Base-by-base conservation (phyloP, 805 yeast genomes). In the Kodamaea sagamina region DNA sequence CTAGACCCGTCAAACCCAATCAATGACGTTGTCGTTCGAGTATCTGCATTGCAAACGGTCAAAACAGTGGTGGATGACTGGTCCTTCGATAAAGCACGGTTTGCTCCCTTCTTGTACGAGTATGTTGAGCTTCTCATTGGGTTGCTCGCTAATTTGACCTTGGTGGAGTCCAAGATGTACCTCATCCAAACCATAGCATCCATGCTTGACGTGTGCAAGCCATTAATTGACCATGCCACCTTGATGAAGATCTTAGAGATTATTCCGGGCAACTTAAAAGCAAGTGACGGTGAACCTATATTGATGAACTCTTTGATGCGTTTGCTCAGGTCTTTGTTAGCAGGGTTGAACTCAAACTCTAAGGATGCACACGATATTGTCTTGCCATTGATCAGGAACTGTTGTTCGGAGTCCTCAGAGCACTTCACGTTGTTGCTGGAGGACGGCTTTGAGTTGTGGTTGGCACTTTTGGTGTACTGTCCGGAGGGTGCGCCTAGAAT, bases 361-460 rank as follows among this genome's bases (percentile, higher is more conserved):
- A 40, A 58, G 58, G 50, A 68, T 52, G 62, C 77, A 44, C 61
- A 82, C 73, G 63, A 72, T 3, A 77, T 84, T 22, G 74, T 84
- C 0, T 53, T 87, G 9, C 93, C 95, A 0, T 65, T 88, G 46
- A 72, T 89, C 18, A 65, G 68, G 9, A 77, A 84, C 36, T 83
- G 93, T 54, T 81, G 86, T 50, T 75, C 82, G 1, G 67, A 55
- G 15, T 42, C 52, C 11, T 55, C 67, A 1, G 67, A 60, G 21
- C 44, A 51, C 27, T 67, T 69, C 15, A 77, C 89, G 0, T 67
- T 86, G 41, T 61, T 90, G 7, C 74, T 84, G 13, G 97, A 90
- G 57, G 97, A 90, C 64, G 96, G 95, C 0, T 81, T 78, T 56
- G 95, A 88, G 44, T 68, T 90, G 32, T 89, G 96, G 96, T 68